phyloP scores from a whole-genome alignment of 2,329 filamentous ascomycete species.

The Cercospora sesami region DNA sequence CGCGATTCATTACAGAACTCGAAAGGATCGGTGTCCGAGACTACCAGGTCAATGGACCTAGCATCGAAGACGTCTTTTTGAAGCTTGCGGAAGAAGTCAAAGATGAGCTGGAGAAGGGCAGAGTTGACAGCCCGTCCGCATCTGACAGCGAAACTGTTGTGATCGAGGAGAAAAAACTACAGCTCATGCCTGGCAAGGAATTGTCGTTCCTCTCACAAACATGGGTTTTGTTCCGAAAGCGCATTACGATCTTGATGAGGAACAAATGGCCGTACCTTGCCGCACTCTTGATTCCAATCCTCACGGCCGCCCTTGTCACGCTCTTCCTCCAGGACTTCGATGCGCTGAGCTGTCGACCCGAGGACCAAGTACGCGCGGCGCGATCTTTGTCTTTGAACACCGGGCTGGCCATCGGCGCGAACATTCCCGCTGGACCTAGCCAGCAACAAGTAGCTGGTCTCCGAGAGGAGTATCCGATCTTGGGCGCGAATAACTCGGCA shows the following conservation, averaged over 20 bases:
- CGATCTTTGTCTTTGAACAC: conserved; percentile 28
- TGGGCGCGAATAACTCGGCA: conserved; percentile 35
- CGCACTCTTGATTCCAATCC: conserved; percentile 74
- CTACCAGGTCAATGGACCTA: conserved; percentile 84
- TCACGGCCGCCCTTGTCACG: conserved; percentile 75
- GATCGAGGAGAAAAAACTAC: conserved; percentile 32
- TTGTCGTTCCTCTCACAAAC: conserved; percentile 71
- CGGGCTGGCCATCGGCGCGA: conserved; percentile 15
- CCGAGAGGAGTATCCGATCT: conserved; percentile 29
- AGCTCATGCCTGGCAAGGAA: conserved; percentile 65
- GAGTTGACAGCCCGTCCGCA: conserved; percentile 23
- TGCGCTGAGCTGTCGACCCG: conserved; percentile 51
- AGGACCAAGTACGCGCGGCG: conserved; percentile 32
- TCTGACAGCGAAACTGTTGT: conserved; percentile 26
- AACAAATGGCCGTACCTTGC: conserved; percentile 76
- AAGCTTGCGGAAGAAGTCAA: conserved; percentile 78
- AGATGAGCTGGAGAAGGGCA: conserved; percentile 48
- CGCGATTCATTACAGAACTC: conserved; percentile 67
- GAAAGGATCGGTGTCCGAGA: conserved; percentile 68
- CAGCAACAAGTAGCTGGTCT: conserved; percentile 35
- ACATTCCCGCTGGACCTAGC: conserved; percentile 46
- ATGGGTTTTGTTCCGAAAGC: conserved; percentile 73
- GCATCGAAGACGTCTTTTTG: conserved; percentile 90
- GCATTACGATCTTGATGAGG: conserved; percentile 71
- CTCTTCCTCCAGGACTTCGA: conserved; percentile 66